Conservation (phyloP, 2,329 filamentous ascomycete genomes). For the Thermoascus crustaceus region DNA sequence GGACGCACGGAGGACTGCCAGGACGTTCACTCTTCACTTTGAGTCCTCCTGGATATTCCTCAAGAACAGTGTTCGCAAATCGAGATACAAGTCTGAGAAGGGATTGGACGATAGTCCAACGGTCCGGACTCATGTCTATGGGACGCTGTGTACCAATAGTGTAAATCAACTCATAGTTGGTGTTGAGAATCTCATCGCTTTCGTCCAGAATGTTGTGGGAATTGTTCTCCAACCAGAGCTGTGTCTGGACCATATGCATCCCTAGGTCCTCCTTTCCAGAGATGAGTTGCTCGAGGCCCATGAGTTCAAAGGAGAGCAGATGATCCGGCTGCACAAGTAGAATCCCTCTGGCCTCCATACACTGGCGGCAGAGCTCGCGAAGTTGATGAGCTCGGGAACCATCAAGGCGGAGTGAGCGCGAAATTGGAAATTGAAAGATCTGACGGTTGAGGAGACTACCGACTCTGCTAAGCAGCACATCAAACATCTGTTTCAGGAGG, state of each 20-base stretch:
- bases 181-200: slow-evolving; percentile 55
- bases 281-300: slow-evolving; percentile 47
- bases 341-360: slow-evolving; percentile 45
- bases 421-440: slow-evolving; percentile 41
- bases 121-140: slow-evolving; percentile 45
- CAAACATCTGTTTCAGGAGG: slow-evolving; percentile 50
- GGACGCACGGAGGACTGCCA: slow-evolving; percentile 41
- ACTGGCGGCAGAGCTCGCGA: slow-evolving; percentile 35
- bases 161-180: slow-evolving; percentile 55
- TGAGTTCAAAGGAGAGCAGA: slow-evolving; percentile 52
- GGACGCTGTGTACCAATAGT: slow-evolving; percentile 48
- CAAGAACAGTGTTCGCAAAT: slow-evolving; percentile 23
- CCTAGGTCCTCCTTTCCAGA: slow-evolving; percentile 22
- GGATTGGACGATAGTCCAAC: slow-evolving; percentile 51
- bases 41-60: slow-evolving; percentile 30
- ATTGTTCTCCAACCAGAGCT: slow-evolving; percentile 38
- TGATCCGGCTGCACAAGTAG: slow-evolving; percentile 49
- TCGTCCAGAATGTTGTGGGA: slow-evolving; percentile 55
- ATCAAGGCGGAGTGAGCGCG: slow-evolving; percentile 37
- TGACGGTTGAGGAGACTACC: slow-evolving; percentile 39
- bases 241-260: slow-evolving; percentile 28
- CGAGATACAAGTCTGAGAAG: slow-evolving; percentile 41
- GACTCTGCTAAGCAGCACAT: slow-evolving; percentile 35
- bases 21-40: slow-evolving; percentile 29
- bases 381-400: slow-evolving; percentile 28